Conservation (phyloP, 2,329 filamentous ascomycete species). For the Penicillium corylophilum region DNA sequence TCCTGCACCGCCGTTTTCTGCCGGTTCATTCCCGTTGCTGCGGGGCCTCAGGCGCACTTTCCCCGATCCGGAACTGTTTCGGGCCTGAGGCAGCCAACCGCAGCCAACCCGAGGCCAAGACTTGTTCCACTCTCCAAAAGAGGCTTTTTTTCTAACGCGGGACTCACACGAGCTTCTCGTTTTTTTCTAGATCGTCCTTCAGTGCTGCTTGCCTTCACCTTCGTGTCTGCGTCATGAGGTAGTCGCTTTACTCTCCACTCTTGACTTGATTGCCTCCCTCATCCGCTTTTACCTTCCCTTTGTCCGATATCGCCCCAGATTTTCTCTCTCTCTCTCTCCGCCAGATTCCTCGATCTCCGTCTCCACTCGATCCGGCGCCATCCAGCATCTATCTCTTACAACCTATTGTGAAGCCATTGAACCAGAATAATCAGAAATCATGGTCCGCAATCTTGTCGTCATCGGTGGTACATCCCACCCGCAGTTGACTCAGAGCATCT, state of each 20-base stretch:
- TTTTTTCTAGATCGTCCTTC: slow-evolving; percentile 20
- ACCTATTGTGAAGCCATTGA: slow-evolving; percentile 8
- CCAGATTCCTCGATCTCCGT: slow-evolving; percentile 27
- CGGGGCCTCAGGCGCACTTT: slow-evolving; percentile 26
- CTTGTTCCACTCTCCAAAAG: slow-evolving; percentile 35
- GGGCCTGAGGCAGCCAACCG: slow-evolving; percentile 24
- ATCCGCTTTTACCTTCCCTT: slow-evolving; percentile 6
- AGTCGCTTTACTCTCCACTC: slow-evolving; percentile 26
- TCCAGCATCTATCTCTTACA: slow-evolving; percentile 15
- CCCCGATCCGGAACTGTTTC: slow-evolving; percentile 20
- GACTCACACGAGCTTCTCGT: slow-evolving; percentile 34
- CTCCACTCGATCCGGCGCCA: slow-evolving; percentile 19
- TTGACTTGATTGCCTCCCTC: slow-evolving; percentile 4
- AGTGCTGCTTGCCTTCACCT: slow-evolving; percentile 20
- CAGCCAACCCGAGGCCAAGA: slow-evolving; percentile 28
- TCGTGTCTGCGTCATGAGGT: slow-evolving; percentile 36
- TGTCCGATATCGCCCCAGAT: slow-evolving; percentile 30
- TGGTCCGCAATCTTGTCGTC: slow-evolving; percentile 95
- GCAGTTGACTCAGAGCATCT: slow-evolving; percentile 79
- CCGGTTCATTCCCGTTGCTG: slow-evolving; percentile 6
- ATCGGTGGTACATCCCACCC: slow-evolving; percentile 93
- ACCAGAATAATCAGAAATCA: slow-evolving; percentile 40
- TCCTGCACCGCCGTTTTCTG: slow-evolving; percentile 12
- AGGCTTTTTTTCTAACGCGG: slow-evolving; percentile 38
- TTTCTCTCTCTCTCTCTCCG: slow-evolving; percentile 23